phyloP scores from a whole-genome alignment of 768 basidiomycete species.

The Cyathus striatus region DNA sequence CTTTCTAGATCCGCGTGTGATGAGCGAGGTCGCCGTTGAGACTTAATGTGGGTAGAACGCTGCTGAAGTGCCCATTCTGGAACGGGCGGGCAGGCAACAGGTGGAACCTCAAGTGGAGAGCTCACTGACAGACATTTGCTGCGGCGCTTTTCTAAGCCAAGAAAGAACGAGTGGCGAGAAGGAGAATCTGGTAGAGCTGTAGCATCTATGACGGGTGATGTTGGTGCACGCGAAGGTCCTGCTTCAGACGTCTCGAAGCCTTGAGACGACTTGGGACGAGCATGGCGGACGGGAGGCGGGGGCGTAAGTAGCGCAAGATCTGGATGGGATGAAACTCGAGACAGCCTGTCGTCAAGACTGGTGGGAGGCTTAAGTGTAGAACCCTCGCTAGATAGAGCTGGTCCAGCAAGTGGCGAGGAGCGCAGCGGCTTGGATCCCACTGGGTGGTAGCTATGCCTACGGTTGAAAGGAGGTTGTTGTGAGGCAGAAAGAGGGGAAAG shows the following conservation, averaged over 20 bases:
- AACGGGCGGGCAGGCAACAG: conserved; percentile 1
- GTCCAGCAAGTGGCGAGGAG: conserved; percentile 39
- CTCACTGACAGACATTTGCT: not conserved
- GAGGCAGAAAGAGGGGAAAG: too few relatives aligned
- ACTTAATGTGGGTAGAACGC: not conserved
- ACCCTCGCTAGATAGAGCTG: conserved; percentile 21
- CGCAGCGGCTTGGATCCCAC: conserved; percentile 23
- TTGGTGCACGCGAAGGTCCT: not conserved
- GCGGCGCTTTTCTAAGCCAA: not conserved
- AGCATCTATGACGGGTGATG: not conserved
- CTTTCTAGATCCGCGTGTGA: too few relatives aligned
- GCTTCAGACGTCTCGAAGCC: not conserved
- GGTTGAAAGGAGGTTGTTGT: conserved; percentile 4
- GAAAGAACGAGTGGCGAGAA: conserved; percentile 1
- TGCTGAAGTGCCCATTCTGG: conserved; percentile 1
- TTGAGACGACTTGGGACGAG: conserved; percentile 4
- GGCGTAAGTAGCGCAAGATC: conserved; percentile 7
- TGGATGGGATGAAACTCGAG: conserved; percentile 10
- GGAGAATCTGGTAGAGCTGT: not conserved
- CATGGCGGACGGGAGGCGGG: not conserved
- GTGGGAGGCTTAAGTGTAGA: conserved; percentile 2
- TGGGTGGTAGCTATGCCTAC: conserved; percentile 9
- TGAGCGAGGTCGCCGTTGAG: not conserved
- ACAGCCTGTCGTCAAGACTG: conserved; percentile 2
- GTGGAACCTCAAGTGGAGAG: not conserved